Conservation (phyloP, 2,329 filamentous ascomycete genomes). For the Phialophora expanda region DNA sequence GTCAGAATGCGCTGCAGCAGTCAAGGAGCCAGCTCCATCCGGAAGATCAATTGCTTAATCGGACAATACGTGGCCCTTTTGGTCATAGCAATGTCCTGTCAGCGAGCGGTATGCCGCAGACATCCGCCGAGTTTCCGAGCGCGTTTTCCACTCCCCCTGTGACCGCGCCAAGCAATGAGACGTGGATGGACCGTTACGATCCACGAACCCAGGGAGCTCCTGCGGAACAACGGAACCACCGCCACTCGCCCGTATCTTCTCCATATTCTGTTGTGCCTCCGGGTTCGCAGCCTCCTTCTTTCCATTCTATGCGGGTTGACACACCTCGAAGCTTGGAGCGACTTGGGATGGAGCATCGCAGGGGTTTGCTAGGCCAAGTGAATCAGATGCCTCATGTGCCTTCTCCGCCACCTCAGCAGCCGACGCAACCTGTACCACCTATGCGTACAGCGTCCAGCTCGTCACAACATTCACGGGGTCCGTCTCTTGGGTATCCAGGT, state of each 20-base stretch:
- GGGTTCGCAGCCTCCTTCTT: slow-evolving; percentile 20
- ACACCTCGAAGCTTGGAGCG: slow-evolving; percentile 29
- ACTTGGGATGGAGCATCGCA: slow-evolving; percentile 32
- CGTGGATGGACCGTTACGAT: slow-evolving; percentile 39
- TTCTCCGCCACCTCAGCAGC: slow-evolving; percentile 37
- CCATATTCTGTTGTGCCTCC: slow-evolving; percentile 37
- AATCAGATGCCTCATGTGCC: slow-evolving; percentile 33
- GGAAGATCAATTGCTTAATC: slow-evolving; percentile 19
- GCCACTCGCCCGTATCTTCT: slow-evolving; percentile 36
- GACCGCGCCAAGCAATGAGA: slow-evolving; percentile 29
- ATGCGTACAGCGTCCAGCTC: slow-evolving; percentile 30
- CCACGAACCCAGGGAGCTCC: slow-evolving; percentile 30
- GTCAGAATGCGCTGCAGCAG: slow-evolving; percentile 19
- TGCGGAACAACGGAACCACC: slow-evolving; percentile 31
- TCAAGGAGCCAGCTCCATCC: slow-evolving; percentile 19
- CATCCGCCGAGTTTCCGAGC: slow-evolving; percentile 25
- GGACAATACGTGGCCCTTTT: slow-evolving; percentile 25
- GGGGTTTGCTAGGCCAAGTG: slow-evolving; percentile 30
- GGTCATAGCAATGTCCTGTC: slow-evolving; percentile 19
- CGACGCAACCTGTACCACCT: slow-evolving; percentile 21
- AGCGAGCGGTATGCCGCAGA: slow-evolving; percentile 18
- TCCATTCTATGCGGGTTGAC: slow-evolving; percentile 28
- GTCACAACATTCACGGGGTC: slow-evolving; percentile 34
- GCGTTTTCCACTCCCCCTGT: slow-evolving; percentile 25
- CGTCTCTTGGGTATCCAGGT: slow-evolving; percentile 32